Evolutionary conservation across 2,329 filamentous ascomycete genomes (phyloP), one percentile per base, ranked within the genome.

Genomic region (Diatrype stigma): DNA sequence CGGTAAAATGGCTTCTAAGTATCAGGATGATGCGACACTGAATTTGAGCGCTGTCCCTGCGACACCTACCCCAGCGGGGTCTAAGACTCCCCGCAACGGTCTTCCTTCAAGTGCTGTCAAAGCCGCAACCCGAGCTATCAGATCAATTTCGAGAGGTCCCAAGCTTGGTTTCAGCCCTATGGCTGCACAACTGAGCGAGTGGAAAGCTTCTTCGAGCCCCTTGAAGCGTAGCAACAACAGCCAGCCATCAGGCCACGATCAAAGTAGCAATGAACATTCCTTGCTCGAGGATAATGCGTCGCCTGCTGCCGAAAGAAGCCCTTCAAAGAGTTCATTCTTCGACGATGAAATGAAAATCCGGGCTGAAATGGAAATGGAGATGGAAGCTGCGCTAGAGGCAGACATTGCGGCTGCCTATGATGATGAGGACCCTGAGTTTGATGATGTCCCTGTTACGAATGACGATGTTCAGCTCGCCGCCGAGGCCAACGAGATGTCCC

Each of bases 151-250:
- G 22, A 60, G 60, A 35, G 54, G 56, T 14, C 53, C 63, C 28
- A 69, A 70, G 17, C 63, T 81, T 47, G 82, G 83, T 2, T 86
- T 88, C 55, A 87, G 84, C 1, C 82, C 84, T 22, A 70, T 90
- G 35, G 81, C 81, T 3, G 72, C 78, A 35, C 79, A 85, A 59
- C 70, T 89, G 4, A 77, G 73, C 52, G 74, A 77, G 22, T 90
- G 87, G 86, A 77, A 78, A 56, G 75, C 85, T 1, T 74, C 74
- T 22, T n/a, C n/a, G n/a, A 87, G 81, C 56, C 82, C 83, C 2
- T 61, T 66, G 6, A 77, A 79, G 55, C 59, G 55, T 59, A 63
- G 60, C 54, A 48, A 59, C 42, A 21, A 59, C 57, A 50, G 60
- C 56, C 32, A 67, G 57, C 56, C 63, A 46, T 42, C 65, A 57